Base-by-base conservation (phyloP, 768 basidiomycete species). In the Exsudoporus frostii region DNA sequence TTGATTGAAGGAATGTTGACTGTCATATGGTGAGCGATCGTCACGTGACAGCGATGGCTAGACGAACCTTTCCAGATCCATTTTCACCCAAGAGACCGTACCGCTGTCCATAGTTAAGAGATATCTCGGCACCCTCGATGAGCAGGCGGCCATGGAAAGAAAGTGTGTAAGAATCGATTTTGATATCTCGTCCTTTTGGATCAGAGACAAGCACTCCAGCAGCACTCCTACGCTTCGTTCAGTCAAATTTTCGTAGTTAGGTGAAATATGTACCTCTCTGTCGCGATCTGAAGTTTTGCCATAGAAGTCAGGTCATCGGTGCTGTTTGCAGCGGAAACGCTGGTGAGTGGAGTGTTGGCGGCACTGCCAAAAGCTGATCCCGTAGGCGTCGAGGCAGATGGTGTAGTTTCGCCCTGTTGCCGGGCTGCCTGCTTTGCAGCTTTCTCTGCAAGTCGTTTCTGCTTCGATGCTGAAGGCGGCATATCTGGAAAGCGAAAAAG, bases 31-130 rank as follows among this genome's bases (percentile, higher is more conserved):
- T 64, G 37, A 51, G 20, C 25, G 9, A 49, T 45, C 29, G 27
- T 50, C 52, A 50, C 48, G 39, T 45, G 50, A 49, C 7, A 44
- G 50, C 0, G 48, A 34, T 22, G 34, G 62, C 63, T 44, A 40
- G 51, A 63, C 75, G 49, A 57, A 94, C 94, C 85, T 99, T 99
- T 76, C 96, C 96, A n/a, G 91, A 95, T 30, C 96, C 96, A 68
- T 99, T 98, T 71, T 98, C 93, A 34, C 96, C 96, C 39, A 99
- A 77, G 30, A 99, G 78, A 71, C 97, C 97, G 65, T 99, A 99
- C 59, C 92, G 76, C 66, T 95, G 90, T 1, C 92, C 92, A 61
- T 94, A 92, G 68, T 92, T 92, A 56, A 92, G 84, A 4, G 88
- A 73, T 45, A 92, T 79, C 70, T 87, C 83, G 5, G 79, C 78